Evolutionary conservation across 257 asterid species (phyloP), one percentile per base, ranked within the genome.

Genomic region (Scutellaria galericulata): DNA sequence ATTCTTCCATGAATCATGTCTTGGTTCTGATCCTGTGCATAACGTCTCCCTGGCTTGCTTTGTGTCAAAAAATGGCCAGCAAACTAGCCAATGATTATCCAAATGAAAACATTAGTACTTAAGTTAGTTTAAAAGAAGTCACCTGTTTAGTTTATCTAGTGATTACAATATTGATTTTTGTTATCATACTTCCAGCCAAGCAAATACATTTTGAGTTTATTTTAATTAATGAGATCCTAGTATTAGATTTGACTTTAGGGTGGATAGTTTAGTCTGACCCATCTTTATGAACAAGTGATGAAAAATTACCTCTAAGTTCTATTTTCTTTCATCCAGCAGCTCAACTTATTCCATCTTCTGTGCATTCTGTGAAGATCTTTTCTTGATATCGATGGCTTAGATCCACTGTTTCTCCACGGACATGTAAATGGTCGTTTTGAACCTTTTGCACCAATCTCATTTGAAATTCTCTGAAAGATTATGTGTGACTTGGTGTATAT

Each of bases 381-480:
- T 56, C 57, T 6, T 58, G 44, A 62, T 22, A 31, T 54, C 48
- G 56, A 73, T 11, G 39, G 75, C 50, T 59, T 31, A n/a, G 13
- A 6, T 51, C 50, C 42, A 47, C 1, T 74, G 18, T 13, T 54
- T 48, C 64, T 68, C 11, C 11, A 15, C 56, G 53, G 31, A n/a
- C 48, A 42, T 50, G 66, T 60, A 41, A 62, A 37, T 39, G 47
- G 53, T 12, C 39, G 58, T 46, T 58, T 66, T n/a, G 15, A 18
- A 9, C 57, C 57, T 22, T 20, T 14, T 72, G 61, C 71, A 66
- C 40, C 54, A 64, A 45, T 71, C 51, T n/a, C 41, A 65, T 56
- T 27, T 37, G 40, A 40, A 42, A 2, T 12, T 18, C 24, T 5
- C 37, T 42, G 20, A 62, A 46, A 47, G 24, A n/a, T 5, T 35